These are phyloP conservation scores for Pyropia haitanensis DNA, from an alignment of 23 red algal genomes.

Conservation along the genomic window DNA sequence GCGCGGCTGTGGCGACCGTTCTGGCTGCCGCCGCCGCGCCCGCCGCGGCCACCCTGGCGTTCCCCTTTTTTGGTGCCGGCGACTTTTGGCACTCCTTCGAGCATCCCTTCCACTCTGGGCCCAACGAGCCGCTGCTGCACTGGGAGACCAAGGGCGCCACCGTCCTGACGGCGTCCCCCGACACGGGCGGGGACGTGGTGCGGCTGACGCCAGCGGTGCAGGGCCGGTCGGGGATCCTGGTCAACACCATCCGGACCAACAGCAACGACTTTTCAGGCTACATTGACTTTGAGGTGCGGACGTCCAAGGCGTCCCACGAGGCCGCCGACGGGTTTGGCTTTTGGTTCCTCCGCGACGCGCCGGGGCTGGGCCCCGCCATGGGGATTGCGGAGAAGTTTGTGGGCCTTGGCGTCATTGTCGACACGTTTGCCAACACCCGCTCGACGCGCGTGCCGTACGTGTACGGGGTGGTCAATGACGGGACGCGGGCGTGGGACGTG, in stretches of 20 bases:
- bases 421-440: conserved; percentile 9
- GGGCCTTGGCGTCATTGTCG: conserved; percentile 8
- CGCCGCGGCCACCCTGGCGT: not conserved
- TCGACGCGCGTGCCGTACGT: not conserved
- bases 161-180: not conserved
- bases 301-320: not conserved
- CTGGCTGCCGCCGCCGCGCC: too few species aligned
- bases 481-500: conserved; percentile 6
- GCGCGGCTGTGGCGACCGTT: too few species aligned
- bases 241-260: not conserved
- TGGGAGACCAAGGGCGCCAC: not conserved
- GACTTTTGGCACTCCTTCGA: conserved; percentile 1
- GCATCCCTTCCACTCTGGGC: not conserved
- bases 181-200: not conserved
- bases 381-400: conserved; percentile 12
- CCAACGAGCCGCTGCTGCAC: not conserved
- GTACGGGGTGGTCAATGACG: not conserved
- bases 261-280: conserved; percentile 1
- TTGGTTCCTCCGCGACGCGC: not conserved
- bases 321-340: conserved; percentile 12
- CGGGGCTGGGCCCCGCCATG: not conserved
- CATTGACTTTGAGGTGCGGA: conserved; percentile 1
- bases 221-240: not conserved
- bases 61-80: not conserved
- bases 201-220: not conserved